phyloP scores from a whole-genome alignment of 1,139 yeast genomes.

The Nakaseomyces glabratus region DNA sequence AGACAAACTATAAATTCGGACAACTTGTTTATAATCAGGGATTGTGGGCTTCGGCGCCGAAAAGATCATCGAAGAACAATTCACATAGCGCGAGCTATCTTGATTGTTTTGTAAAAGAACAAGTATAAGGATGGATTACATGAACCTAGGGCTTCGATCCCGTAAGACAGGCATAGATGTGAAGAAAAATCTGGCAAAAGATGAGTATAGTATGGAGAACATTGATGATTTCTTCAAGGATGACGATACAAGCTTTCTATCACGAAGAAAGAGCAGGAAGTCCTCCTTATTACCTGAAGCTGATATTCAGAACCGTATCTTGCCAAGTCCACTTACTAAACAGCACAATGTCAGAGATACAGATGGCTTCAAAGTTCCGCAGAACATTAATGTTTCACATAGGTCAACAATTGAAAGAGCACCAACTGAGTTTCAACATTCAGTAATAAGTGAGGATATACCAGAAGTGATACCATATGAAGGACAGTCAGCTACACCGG shows the following conservation, averaged over 20 bases:
- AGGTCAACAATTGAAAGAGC: constrained; percentile 5
- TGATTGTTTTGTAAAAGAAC: too few relatives aligned
- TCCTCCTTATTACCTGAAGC: constrained; percentile 16
- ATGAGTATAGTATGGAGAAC: constrained; percentile 70
- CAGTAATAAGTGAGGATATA: constrained; percentile 6
- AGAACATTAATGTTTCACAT: constrained; percentile 3
- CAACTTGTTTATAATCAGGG: too few relatives aligned
- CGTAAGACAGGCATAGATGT: constrained; percentile 55
- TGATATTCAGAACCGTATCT: neutral
- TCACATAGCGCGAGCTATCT: too few relatives aligned
- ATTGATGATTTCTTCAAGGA: constrained; percentile 66
- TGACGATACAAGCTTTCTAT: constrained; percentile 25
- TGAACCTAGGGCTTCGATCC: constrained; percentile 46
- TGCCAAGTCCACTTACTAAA: constrained; percentile 4
- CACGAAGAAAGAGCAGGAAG: constrained; percentile 15
- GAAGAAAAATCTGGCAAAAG: constrained; percentile 44
- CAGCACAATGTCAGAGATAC: too few relatives aligned
- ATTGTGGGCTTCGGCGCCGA: too few relatives aligned
- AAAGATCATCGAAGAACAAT: too few relatives aligned
- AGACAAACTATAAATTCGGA: too few relatives aligned
- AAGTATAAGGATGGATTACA: constrained; percentile 39
- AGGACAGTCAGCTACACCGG: neutral
- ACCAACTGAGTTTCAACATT: constrained; percentile 5
- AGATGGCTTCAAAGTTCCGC: constrained; percentile 8
- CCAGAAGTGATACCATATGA: neutral